These are phyloP conservation scores for Mortierella sp. DNA, from an alignment of 371 early-diverging fungal genomes.

Conservation along the genomic window DNA sequence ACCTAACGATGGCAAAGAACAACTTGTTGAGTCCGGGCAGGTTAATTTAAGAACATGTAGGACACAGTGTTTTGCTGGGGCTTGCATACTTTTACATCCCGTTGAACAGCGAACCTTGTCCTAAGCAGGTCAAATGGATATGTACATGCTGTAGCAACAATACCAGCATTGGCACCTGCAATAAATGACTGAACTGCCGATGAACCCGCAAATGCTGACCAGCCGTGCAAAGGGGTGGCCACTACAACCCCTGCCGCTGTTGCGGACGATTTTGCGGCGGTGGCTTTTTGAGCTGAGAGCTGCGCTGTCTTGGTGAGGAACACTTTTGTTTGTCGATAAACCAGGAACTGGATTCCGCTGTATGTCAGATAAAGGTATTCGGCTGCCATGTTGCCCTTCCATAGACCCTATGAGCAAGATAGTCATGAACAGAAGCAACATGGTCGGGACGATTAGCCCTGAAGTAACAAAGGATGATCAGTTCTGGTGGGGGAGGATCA, in stretches of 20 bases:
- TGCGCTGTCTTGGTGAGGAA: slow-evolving; percentile 32
- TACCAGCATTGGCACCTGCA: slow-evolving; percentile 81
- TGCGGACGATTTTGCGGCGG: neutral
- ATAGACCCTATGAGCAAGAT: slow-evolving; percentile 72
- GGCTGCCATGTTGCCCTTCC: slow-evolving; percentile 95
- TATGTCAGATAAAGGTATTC: slow-evolving; percentile 91
- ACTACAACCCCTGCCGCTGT: slow-evolving; percentile 3
- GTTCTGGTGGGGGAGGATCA: too few relatives aligned
- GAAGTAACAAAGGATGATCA: too few relatives aligned
- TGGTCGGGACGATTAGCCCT: too few relatives aligned
- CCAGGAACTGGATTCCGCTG: slow-evolving; percentile 88
- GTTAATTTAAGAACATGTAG: too few relatives aligned
- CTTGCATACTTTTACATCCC: slow-evolving; percentile 57
- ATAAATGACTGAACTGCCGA: slow-evolving; percentile 65
- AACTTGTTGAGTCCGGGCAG: neutral
- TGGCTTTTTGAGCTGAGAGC: slow-evolving; percentile 7
- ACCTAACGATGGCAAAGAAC: slow-evolving; percentile 30
- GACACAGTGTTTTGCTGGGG: too few relatives aligned
- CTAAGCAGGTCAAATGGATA: slow-evolving; percentile 95
- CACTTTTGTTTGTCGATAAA: slow-evolving; percentile 68
- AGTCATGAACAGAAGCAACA: neutral
- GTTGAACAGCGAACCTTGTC: slow-evolving; percentile 92
- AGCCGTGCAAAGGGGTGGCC: neutral
- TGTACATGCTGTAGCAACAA: slow-evolving; percentile 80
- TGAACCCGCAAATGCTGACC: slow-evolving; percentile 15